phyloP scores from a whole-genome alignment of 1,284 basidiomycete species.

The Flammula alnicola region DNA sequence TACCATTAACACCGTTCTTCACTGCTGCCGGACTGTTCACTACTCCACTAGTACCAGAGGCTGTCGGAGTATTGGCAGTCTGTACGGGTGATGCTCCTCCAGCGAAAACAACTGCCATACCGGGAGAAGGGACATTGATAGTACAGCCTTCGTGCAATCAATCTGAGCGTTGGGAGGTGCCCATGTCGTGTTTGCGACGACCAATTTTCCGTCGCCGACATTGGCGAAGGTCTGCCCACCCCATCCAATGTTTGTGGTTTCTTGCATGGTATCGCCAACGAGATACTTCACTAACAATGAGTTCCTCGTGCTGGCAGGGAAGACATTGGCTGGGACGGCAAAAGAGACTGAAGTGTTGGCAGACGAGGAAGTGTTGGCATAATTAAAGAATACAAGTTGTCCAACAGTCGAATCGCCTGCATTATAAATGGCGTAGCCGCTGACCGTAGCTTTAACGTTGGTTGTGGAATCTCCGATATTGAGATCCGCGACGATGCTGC shows the following conservation, averaged over 20 bases:
- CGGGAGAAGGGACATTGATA: conserved; percentile 48
- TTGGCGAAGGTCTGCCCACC: conserved; percentile 35
- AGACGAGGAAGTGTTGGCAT: conserved; percentile 41
- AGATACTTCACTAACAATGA: conserved; percentile 49
- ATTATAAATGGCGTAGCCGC: conserved; percentile 67
- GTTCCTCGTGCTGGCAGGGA: conserved; percentile 21
- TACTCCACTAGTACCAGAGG: too few relatives aligned
- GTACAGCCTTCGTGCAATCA: conserved; percentile 46
- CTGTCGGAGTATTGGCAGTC: too few relatives aligned
- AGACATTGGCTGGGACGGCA: conserved; percentile 35
- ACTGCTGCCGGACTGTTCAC: too few relatives aligned
- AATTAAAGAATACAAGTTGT: conserved; percentile 67
- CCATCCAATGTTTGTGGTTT: conserved; percentile 65
- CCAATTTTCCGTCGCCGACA: conserved; percentile 33
- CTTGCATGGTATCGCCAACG: conserved; percentile 47
- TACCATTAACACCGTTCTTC: too few relatives aligned
- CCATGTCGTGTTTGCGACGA: conserved; percentile 38
- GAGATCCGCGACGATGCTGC: conserved; percentile 56
- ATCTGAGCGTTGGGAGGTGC: conserved; percentile 42
- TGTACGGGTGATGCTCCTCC: conserved; percentile 4
- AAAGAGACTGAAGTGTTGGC: conserved; percentile 32
- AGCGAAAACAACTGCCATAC: conserved; percentile 47
- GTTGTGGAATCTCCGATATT: conserved; percentile 44
- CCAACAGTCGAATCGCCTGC: conserved; percentile 39
- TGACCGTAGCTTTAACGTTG: conserved; percentile 41